phyloP scores from a whole-genome alignment of 2,329 filamentous ascomycete species.

The Aspergillus puulaauensis region DNA sequence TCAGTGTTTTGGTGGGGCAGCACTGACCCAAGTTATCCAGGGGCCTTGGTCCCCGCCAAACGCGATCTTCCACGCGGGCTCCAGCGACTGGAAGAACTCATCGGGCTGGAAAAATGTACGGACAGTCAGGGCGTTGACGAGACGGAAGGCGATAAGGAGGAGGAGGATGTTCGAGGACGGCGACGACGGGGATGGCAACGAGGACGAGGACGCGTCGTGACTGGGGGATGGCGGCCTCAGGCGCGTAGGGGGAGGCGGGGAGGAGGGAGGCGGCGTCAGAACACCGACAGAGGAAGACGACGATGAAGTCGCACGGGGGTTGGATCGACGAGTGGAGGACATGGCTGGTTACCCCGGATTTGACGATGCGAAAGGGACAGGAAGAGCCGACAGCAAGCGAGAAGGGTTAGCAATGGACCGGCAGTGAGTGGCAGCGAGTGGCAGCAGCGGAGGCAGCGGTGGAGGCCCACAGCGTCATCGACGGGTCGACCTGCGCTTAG shows the following conservation, averaged over 20 bases:
- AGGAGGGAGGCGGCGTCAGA: conserved; percentile 1
- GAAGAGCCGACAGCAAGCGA: not conserved
- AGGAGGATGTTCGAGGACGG: conserved; percentile 37
- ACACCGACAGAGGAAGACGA: conserved; percentile 1
- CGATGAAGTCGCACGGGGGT: not conserved
- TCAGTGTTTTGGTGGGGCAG: not conserved
- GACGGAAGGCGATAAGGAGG: conserved; percentile 64
- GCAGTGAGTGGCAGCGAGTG: not conserved
- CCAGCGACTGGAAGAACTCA: conserved; percentile 93
- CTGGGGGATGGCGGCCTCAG: conserved; percentile 12
- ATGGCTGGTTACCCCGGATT: conserved; percentile 7
- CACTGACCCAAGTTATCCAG: conserved; percentile 91
- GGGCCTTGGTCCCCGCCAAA: conserved; percentile 77
- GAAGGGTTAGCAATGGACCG: not conserved
- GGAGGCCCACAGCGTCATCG: not conserved
- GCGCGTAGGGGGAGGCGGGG: conserved; percentile 5
- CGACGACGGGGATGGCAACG: conserved; percentile 50
- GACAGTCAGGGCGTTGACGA: conserved; percentile 75
- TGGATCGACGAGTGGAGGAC: conserved; percentile 1
- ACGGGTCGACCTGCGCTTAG: conserved; percentile 36
- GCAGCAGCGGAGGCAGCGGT: not conserved
- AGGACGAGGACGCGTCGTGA: conserved; percentile 5
- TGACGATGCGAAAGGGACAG: not conserved
- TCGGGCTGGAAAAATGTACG: conserved; percentile 97
- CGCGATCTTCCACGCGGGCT: conserved; percentile 87